phyloP scores from a whole-genome alignment of 306 rosid genomes.

The Prunus mongolica region DNA sequence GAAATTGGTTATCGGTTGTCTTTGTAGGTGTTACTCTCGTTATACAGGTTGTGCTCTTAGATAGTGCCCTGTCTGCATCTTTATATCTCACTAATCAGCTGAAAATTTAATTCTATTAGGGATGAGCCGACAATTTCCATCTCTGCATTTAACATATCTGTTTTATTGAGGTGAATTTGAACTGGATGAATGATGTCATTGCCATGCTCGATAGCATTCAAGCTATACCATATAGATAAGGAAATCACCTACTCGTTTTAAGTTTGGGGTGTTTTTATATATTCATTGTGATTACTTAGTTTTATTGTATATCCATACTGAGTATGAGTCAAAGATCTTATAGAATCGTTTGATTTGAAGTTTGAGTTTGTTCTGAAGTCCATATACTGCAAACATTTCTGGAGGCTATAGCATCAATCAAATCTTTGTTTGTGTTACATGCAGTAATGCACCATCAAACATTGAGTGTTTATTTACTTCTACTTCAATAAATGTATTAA shows the following conservation, averaged over 20 bases:
- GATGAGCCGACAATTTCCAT: neutral
- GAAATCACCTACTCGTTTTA: neutral
- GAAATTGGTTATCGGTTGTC: neutral
- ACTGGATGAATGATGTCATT: neutral
- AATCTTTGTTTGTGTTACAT: neutral
- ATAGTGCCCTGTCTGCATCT: neutral
- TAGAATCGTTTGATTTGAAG: neutral
- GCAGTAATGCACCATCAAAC: neutral
- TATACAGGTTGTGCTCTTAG: neutral
- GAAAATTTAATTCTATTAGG: neutral
- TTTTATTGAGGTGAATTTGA: neutral
- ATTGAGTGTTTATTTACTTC: neutral
- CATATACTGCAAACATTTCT: neutral
- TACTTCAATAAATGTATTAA: neutral
- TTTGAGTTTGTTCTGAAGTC: neutral
- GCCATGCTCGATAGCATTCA: neutral
- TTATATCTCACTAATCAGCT: neutral
- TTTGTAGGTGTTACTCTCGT: neutral
- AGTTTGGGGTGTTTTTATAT: neutral
- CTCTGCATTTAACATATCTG: neutral
- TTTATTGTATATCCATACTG: too few relatives aligned
- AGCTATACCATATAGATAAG: neutral
- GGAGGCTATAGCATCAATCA: neutral
- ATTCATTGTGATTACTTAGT: neutral
- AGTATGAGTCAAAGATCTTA: neutral